Evolutionary conservation across 768 basidiomycete species (phyloP).

Genomic region (Phlebiopsis gigantea): DNA sequence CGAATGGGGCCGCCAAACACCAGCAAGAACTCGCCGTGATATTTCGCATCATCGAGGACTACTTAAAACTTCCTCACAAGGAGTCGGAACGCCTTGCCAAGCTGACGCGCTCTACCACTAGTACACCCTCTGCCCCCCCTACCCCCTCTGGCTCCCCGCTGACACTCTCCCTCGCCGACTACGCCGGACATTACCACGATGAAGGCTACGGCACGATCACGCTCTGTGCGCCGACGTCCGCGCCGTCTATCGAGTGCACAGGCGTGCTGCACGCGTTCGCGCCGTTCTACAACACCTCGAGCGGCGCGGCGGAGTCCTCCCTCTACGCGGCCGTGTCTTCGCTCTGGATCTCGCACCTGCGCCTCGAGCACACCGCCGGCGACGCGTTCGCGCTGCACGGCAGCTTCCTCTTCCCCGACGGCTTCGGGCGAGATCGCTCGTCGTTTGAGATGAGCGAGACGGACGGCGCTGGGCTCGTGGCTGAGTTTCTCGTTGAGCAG

Average conservation of each 20-base stretch:
- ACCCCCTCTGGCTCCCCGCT: background rate
- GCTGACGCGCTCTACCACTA: background rate
- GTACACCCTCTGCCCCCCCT: background rate
- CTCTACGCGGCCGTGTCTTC: background rate
- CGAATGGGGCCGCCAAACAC: conserved; percentile 7
- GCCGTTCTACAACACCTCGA: background rate
- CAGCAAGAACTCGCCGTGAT: background rate
- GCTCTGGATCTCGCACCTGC: conserved; percentile 4
- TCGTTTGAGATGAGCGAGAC: background rate
- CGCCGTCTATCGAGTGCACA: conserved; percentile 12
- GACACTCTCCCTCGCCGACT: conserved; percentile 8
- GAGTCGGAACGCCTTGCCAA: background rate
- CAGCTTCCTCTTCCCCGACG: conserved; percentile 4
- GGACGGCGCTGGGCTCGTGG: background rate
- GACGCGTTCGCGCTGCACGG: conserved; percentile 1
- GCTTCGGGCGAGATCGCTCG: conserved; percentile 6
- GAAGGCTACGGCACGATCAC: conserved; percentile 19
- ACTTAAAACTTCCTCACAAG: conserved; percentile 2
- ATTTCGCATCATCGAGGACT: conserved; percentile 13
- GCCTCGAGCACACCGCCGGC: background rate
- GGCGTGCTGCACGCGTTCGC: conserved; percentile 11
- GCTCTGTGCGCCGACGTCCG: conserved; percentile 14
- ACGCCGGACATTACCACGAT: conserved; percentile 15
- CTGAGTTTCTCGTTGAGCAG: conserved; percentile 4
- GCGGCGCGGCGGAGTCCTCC: background rate